Percentiles rank a stretch among this genome's conserved stretches.
Conservation (phyloP, 2,329 filamentous ascomycete genomes). For the Pseudogymnoascus sp. region DNA sequence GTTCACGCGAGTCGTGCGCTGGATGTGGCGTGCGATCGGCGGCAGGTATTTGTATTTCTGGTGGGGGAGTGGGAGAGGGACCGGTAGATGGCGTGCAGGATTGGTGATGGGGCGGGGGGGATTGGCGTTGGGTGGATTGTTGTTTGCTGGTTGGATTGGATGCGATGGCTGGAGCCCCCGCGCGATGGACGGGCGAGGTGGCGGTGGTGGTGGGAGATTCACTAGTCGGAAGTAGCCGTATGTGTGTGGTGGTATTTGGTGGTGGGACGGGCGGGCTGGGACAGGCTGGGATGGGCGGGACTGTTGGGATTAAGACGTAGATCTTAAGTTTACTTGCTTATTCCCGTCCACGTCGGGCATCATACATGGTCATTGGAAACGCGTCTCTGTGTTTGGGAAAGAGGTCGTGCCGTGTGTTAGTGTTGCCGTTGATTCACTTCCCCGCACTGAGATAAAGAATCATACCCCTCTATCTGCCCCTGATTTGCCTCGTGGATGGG, state of each 20-base stretch:
- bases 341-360: not conserved
- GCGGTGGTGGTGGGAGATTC: not conserved
- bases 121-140: not conserved
- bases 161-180: not conserved
- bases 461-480: not conserved
- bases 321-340: not conserved
- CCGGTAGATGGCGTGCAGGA: conserved; percentile 1
- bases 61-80: not conserved
- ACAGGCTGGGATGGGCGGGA: not conserved
- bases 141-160: not conserved
- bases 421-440: not conserved
- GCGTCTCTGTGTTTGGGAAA: not conserved
- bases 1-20: not conserved
- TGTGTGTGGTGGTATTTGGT: not conserved
- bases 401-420: not conserved
- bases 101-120: not conserved
- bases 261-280: not conserved
- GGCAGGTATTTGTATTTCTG: not conserved
- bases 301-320: not conserved
- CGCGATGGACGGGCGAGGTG: not conserved
- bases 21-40: not conserved
- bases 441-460: not conserved
- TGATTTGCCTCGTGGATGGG: not conserved
- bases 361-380: not conserved
- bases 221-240: not conserved